Conservation (phyloP, 169 alveolate genomes). For the Plasmodium chabaudi region DNA sequence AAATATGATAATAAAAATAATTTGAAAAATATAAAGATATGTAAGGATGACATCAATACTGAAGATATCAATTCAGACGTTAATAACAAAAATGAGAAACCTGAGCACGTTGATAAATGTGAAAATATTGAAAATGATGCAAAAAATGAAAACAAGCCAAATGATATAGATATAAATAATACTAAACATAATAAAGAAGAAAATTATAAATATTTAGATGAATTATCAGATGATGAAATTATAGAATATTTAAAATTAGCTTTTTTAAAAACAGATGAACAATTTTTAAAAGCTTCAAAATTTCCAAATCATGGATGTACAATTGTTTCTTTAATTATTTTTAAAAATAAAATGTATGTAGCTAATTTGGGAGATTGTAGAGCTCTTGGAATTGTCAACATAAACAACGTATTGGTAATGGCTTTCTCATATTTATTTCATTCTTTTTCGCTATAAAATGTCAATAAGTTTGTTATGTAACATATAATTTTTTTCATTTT, state of each 20-base stretch:
- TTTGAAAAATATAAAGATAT: not conserved
- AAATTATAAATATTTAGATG: conserved; percentile 44
- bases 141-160: not conserved
- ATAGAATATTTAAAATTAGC: conserved; percentile 58
- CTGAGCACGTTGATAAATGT: not conserved
- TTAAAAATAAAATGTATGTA: conserved; percentile 66
- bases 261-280: conserved; percentile 63
- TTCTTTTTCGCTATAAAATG: not conserved
- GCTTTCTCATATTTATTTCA: no score
- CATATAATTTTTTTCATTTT: not conserved
- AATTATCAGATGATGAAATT: conserved; percentile 63
- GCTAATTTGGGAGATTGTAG: conserved; percentile 75
- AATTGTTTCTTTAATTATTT: conserved; percentile 30
- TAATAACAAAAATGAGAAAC: not conserved
- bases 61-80: not conserved
- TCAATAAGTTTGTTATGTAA: no score
- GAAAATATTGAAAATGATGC: not conserved
- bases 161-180: not conserved
- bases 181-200: not conserved
- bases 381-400: conserved; percentile 69
- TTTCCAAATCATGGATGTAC: conserved; percentile 74
- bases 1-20: not conserved
- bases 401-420: conserved; percentile 39
- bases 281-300: conserved; percentile 51
- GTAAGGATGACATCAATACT: not conserved